Evolutionary conservation across 257 asterid species (phyloP), one percentile per base, ranked within the genome.

Genomic region (Solanum verrucosum): DNA sequence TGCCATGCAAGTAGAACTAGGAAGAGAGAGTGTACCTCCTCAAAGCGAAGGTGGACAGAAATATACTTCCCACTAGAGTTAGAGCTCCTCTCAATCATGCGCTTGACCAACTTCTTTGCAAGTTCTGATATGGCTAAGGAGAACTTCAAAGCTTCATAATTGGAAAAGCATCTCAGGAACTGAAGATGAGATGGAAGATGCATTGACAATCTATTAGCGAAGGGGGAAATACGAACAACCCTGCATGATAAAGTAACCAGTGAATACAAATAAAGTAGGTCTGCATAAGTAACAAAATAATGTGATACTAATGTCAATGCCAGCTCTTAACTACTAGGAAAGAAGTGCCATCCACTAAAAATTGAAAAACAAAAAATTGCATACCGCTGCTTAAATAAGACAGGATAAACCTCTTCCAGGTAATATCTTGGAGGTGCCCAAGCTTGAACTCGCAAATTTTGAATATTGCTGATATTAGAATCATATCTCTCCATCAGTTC

Each of bases 31-130:
- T 70, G 73, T 84, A 95, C 99, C 98, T 95, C 98, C 87, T 96
- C 98, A 63, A 93, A 96, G 34, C 99, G 94, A 87, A 96, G 98
- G 92, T 96, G 99, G 81, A 96, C 89, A 7, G 99, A 92, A 33
- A 96, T 91, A 84, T 95, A 96, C 88, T 93, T 95, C 90, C 98
- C 97, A 27, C 92, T 92, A 46, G 92, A 90, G 86, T 68, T 83
- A 75, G 89, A 88, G 93, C 98, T 95, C 92, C 93, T 94, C 87
- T 89, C 91, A 38, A 89, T 89, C 98, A 96, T 95, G 91, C 96
- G 92, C 84, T 73, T 88, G 89, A 93, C 92, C 77, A 96, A 87
- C 84, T 82, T 84, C 87, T 92, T 91, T 14, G 95, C 95, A 63
- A 93, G 95, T 83, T 78, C 90, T 83, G 87, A 88, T 87, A 96